Base-by-base conservation (phyloP, 2,329 filamentous ascomycete genomes). In the Colletotrichum melonis region DNA sequence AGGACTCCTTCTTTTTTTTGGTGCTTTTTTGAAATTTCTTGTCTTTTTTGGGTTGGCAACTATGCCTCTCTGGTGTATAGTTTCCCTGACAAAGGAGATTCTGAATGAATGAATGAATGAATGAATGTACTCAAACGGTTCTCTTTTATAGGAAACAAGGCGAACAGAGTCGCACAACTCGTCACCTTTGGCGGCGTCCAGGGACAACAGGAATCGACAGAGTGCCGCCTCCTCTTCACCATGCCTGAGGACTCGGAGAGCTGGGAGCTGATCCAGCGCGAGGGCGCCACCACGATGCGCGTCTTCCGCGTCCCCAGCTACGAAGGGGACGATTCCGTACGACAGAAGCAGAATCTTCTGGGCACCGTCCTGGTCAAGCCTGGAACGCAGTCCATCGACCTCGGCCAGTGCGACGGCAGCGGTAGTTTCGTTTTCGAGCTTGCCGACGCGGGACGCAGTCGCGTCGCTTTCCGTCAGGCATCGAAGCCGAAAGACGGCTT, bases 201-300 rank as follows among this genome's bases (percentile, higher is more conserved):
- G 24, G 60, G 26, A 26, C 19, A 24, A 32, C 24, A 24, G 32
- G 30, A 55, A 1, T 5, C 42, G 49, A 67, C 72, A 22, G 58
- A 58, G 9, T 74, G 72, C 16, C 58, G 57, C 9, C 72, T 74
- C 46, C n/a, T 72, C 24, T 72, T 74, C 58, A 42, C 62, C 46
- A 71, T 74, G 72, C 72, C 72, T 52, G 72, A 74, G 58, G 72
- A 74, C 54, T 30, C 72, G 38, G 72, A 74, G 68, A 74, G 72
- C 72, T 74, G 72, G 72, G 69, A 72, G 32, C 72, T 74, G 68
- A 67, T 74, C 63, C 72, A 74, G 63, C 69, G 57, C 68, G 72
- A 74, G 72, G 72, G 72, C 49, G n/a, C n/a, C 57, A 30, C 68
- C 35, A 28, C 63, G 11, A 42, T 74, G 62, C 35, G 58, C 26